Evolutionary conservation across 257 asterid genomes (phyloP), one percentile per base, ranked within the genome.

Genomic region (Petunia secreta): DNA sequence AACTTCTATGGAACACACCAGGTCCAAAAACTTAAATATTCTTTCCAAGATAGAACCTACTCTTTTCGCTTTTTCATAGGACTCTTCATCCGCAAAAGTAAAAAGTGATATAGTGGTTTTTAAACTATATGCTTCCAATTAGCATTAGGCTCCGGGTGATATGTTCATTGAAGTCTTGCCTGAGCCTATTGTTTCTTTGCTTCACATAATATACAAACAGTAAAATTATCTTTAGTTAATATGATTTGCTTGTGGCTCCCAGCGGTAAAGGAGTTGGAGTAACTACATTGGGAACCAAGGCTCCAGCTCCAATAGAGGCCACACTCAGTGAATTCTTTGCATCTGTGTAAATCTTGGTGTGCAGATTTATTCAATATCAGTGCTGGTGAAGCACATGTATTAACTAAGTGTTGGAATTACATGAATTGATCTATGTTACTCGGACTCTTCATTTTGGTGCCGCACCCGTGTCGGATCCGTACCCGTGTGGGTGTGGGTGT

Each of bases 221-320:
- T 15, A 67, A 67, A 67, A 43, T 43, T n/a, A 67, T 67, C 75
- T 44, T 16, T 44, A 16, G 57, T 68, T 55, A 68, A 68, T 68
- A 8, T 68, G n/a, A 16, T 43, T 68, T 68, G 75, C 57, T 34
- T 44, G n/a, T 8, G 40, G 25, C 2, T 3, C 53, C 57, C 16
- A n/a, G 39, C 75, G 4, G 9, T 68, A 3, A 14, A 44, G 57
- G 38, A 43, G 39, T 68, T 43, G 39, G 76, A 57, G 46, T 68
- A 16, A 16, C 39, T 25, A 68, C 57, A 43, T 16, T 6, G 25
- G 53, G 48, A 41, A 69, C 41, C 8, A 69, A 69, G 10, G 46
- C 44, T 10, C 46, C 77, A 10, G 25, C 25, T 25, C 25, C 25
- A 55, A 38, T 41, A 43, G 75, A 43, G 75, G 8, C 43, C 38